phyloP scores from a whole-genome alignment of 139 green algal species.

The Desmodesmus armatus region DNA sequence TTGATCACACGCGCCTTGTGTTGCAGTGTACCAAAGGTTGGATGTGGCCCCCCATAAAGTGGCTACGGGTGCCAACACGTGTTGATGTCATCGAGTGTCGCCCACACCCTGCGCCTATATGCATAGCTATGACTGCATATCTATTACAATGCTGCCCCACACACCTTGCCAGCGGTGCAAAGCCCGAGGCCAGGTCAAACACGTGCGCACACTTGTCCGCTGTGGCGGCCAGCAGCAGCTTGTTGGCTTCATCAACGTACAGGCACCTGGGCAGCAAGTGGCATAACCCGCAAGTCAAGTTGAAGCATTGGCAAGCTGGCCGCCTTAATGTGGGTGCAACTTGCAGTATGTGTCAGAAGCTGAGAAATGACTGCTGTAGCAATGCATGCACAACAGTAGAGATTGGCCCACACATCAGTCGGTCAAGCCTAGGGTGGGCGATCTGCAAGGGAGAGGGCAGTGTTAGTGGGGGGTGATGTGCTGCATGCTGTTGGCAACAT shows the following conservation, averaged over 20 bases:
- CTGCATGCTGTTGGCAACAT: too few relatives aligned
- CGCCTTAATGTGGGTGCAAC: background rate
- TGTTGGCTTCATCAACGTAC: constrained; percentile 72
- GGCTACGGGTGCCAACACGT: background rate
- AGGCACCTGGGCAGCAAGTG: constrained; percentile 52
- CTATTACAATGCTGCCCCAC: background rate
- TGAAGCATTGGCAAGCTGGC: background rate
- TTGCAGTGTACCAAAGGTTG: too few relatives aligned
- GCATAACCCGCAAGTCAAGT: background rate
- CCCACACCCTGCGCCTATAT: background rate
- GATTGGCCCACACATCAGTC: too few relatives aligned
- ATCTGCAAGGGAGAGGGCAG: too few relatives aligned
- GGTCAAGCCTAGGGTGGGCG: too few relatives aligned
- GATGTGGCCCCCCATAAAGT: too few relatives aligned
- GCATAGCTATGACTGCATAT: background rate
- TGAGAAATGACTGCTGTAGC: too few relatives aligned
- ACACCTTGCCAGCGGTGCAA: constrained; percentile 56
- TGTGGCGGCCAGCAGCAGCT: constrained; percentile 67
- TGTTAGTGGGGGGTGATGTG: too few relatives aligned
- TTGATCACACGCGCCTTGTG: too few relatives aligned
- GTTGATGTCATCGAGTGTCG: background rate
- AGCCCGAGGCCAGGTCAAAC: constrained; percentile 61
- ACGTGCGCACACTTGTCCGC: constrained; percentile 65
- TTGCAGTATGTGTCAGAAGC: too few relatives aligned
- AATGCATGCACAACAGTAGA: too few relatives aligned